A percentile compares a stretch with the other conserved stretches of the same genome.
Evolutionary conservation across 163 green algal species (phyloP).

Genomic region (Chlamydomonas reinhardtii): DNA sequence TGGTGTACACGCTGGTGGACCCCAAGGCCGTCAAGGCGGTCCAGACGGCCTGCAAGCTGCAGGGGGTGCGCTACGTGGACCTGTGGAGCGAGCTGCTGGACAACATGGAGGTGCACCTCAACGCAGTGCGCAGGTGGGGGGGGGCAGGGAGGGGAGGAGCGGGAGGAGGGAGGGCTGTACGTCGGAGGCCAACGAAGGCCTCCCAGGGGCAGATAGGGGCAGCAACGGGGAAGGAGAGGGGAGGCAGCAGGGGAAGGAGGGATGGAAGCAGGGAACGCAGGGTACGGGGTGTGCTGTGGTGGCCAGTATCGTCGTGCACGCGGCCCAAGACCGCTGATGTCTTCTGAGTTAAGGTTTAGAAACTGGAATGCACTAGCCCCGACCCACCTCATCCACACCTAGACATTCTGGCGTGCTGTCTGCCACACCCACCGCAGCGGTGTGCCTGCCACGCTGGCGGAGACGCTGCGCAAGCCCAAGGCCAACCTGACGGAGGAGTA

Average conservation of each 20-base stretch:
- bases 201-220: too few relatives aligned
- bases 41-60: constrained; percentile 57
- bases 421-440: constrained; percentile 16
- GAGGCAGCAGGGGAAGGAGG: too few relatives aligned
- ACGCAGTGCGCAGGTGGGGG: constrained; percentile 49
- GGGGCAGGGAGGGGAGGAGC: neutral
- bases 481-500: constrained; percentile 61
- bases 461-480: constrained; percentile 26
- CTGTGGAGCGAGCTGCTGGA: constrained; percentile 65
- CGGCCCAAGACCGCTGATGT: too few relatives aligned
- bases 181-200: neutral
- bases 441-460: constrained; percentile 18
- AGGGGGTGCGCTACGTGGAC: constrained; percentile 58
- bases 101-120: constrained; percentile 71
- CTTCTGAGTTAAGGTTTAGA: too few relatives aligned
- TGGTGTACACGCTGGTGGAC: constrained; percentile 71
- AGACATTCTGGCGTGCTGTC: too few relatives aligned
- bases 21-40: constrained; percentile 56
- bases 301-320: too few relatives aligned
- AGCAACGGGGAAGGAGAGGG: too few relatives aligned
- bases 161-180: neutral
- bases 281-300: too few relatives aligned
- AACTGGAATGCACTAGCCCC: too few relatives aligned
- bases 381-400: too few relatives aligned
- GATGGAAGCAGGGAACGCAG: too few relatives aligned